Evolutionary conservation across 495 filamentous ascomycete species (phyloP).

Genomic region (Mytilinidion resinicola): DNA sequence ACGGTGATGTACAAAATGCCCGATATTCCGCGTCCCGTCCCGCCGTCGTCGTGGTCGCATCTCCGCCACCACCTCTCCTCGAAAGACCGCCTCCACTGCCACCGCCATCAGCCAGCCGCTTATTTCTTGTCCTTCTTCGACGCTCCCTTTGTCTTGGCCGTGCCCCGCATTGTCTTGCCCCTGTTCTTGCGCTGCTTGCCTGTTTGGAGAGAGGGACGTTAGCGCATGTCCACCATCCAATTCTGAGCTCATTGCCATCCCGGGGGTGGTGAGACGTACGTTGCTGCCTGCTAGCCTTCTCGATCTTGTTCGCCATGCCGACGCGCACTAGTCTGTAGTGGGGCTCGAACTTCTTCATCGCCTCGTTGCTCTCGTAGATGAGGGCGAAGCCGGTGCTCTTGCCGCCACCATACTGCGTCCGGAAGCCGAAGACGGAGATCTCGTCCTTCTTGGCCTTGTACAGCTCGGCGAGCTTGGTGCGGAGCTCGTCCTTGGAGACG

Average conservation of each 20-base stretch:
- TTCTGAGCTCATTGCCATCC: not conserved
- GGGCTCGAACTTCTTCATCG: conserved; percentile 99
- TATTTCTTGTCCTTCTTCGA: conserved; percentile 57
- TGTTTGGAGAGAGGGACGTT: conserved; percentile 43
- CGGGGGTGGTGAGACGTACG: conserved; percentile 58
- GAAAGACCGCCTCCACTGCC: not conserved
- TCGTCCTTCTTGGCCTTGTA: conserved; percentile 98
- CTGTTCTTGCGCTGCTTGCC: conserved; percentile 99
- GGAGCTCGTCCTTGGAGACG: conserved; percentile 98
- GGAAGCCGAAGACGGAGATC: conserved; percentile 95
- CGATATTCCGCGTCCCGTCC: conserved; percentile 14
- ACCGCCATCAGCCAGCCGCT: conserved; percentile 9
- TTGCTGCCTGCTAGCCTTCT: conserved; percentile 95
- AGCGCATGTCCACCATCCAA: conserved; percentile 26
- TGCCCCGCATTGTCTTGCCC: conserved; percentile 94
- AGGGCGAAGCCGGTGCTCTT: conserved; percentile 99
- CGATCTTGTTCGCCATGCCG: conserved; percentile 83
- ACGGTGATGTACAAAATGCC: conserved; percentile 27
- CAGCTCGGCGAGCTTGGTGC: conserved; percentile 83
- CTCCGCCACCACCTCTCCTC: not conserved
- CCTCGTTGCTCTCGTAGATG: conserved; percentile 94
- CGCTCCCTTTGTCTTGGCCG: conserved; percentile 82
- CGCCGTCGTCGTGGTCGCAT: conserved; percentile 3
- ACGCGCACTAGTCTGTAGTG: conserved; percentile 92
- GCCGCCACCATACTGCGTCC: conserved; percentile 97